Evolutionary conservation across 208 protist genomes (phyloP).

Genomic region (Acanthamoeba lenticulata): DNA sequence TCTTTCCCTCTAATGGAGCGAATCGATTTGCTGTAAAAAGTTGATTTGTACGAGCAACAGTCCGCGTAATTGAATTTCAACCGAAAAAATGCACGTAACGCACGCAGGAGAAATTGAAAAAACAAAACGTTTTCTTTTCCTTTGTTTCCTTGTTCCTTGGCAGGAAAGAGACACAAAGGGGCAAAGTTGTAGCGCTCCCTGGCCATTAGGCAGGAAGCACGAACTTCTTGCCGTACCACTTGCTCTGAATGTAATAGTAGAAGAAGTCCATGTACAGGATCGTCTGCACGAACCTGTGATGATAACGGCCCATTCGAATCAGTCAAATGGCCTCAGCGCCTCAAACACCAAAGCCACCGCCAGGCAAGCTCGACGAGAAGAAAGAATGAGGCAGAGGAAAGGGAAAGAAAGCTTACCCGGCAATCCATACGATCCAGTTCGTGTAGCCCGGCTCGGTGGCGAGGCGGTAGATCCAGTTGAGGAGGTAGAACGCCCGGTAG

Average conservation of each 20-base stretch:
- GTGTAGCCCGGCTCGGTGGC: constrained; percentile 78
- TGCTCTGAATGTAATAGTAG: constrained; percentile 65
- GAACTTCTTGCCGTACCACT: constrained; percentile 55
- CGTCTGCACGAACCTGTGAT: constrained; percentile 82
- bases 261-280: constrained; percentile 89
- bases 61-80: too few species aligned
- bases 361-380: background rate
- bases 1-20: too few species aligned
- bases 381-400: background rate
- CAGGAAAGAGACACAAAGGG: too few species aligned
- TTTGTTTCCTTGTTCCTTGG: too few species aligned
- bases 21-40: too few species aligned
- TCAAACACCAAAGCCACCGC: background rate
- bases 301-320: background rate
- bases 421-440: constrained; percentile 83
- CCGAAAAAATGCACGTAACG: too few species aligned
- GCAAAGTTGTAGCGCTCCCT: background rate
- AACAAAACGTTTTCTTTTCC: too few species aligned
- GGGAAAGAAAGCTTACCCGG: constrained; percentile 68
- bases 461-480: constrained; percentile 90
- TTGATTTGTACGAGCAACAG: too few species aligned
- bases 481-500: constrained; percentile 88
- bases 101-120: too few species aligned
- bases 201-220: background rate
- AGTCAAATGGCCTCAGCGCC: background rate